Conservation (phyloP, 2,329 filamentous ascomycete genomes). For the Ceratocystiopsis minuta region DNA sequence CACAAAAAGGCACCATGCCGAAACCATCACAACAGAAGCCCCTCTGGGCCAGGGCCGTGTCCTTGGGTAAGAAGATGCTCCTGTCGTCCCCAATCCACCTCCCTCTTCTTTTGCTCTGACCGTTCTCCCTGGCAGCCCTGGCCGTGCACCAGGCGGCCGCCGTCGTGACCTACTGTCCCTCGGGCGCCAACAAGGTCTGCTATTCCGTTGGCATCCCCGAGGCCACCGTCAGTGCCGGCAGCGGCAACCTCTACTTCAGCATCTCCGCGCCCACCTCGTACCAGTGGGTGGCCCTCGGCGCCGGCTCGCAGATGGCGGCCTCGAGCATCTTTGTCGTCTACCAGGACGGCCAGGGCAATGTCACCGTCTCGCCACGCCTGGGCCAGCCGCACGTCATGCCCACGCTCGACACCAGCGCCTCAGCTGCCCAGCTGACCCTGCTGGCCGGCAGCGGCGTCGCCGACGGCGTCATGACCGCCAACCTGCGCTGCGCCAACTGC, state of each 20-base stretch:
- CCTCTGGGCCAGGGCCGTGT: neutral
- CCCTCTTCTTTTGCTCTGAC: too few relatives aligned
- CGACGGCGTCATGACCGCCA: constrained; percentile 36
- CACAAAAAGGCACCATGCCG: too few relatives aligned
- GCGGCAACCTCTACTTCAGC: constrained; percentile 43
- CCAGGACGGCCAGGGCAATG: constrained; percentile 35
- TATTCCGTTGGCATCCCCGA: constrained; percentile 37
- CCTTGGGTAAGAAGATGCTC: neutral
- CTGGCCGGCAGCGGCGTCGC: constrained; percentile 40
- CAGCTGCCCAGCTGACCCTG: constrained; percentile 28
- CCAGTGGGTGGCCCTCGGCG: constrained; percentile 40
- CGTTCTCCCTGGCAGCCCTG: constrained; percentile 3
- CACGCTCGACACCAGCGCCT: constrained; percentile 20
- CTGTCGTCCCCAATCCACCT: too few relatives aligned
- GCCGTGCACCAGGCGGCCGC: constrained; percentile 1
- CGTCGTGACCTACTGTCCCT: constrained; percentile 20
- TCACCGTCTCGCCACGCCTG: constrained; percentile 40
- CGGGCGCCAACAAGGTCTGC: constrained; percentile 24
- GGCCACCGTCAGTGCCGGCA: constrained; percentile 25
- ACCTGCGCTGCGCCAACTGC: constrained; percentile 38
- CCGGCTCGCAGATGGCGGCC: constrained; percentile 34
- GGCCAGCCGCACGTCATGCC: constrained; percentile 32
- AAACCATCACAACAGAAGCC: too few relatives aligned
- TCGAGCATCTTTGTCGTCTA: constrained; percentile 48
- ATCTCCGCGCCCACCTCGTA: constrained; percentile 34